Base-by-base conservation (phyloP, 1,284 basidiomycete genomes). In the Rhodotorula sp. region DNA sequence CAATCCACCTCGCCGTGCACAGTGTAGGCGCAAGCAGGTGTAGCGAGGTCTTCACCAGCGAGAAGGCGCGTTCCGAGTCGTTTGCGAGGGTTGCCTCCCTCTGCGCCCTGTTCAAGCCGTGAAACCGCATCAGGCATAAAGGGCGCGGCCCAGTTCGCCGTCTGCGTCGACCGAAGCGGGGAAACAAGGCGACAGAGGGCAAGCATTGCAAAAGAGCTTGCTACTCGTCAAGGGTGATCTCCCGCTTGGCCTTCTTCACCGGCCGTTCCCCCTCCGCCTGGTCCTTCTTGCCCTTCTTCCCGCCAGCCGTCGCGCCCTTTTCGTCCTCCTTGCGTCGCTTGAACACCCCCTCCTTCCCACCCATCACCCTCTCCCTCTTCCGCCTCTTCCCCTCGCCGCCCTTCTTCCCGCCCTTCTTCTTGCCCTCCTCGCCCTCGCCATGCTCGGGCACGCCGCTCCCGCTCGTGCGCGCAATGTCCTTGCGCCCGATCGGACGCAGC, bases 401-500 rank as follows among this genome's bases (percentile, higher is more conserved):
- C 13, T 62, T 85, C 68, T 83, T 84, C 80, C 90, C 89, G 7
- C 91, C 91, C 76, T 66, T 70, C 46, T 67, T 64, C 19, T 19
- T 48, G 14, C n/a, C 50, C 4, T 50, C 57, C 65, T 70, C 21
- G 48, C 49, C 68, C 48, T 49, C 34, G 19, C 25, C 59, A 19
- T 59, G 62, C 12, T 27, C 68, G 10, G 60, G 63, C 8, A 48
- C 54, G 3, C 71, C 66, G 7, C 72, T 57, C 10, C 74, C 74
- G 42, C 64, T 72, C 60, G 74, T 76, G 2, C 61, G 48, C 27
- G 64, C 63, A 25, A 77, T 72, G 52, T 77, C 73, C 42, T 77
- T 88, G 25, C 94, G 88, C 82, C 91, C 89, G 7, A 91, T 85
- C 0, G 86, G 85, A 52, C 80, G 81, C 81, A 90, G 90, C 66